phyloP scores from a whole-genome alignment of 192 early-diverging fungal species.

The Thoreauomyces humboldtii region DNA sequence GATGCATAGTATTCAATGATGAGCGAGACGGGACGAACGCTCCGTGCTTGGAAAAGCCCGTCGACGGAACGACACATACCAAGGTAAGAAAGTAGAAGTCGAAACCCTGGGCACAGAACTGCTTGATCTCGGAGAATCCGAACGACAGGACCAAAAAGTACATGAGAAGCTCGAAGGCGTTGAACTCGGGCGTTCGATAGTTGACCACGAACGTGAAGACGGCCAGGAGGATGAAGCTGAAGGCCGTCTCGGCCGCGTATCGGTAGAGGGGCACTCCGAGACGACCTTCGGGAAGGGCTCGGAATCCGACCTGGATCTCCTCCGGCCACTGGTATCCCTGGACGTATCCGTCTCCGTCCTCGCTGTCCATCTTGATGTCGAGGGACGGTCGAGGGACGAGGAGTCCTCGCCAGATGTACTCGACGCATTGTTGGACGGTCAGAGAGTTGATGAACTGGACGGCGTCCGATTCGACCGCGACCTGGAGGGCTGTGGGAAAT shows the following conservation, averaged over 20 bases:
- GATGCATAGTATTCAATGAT: not conserved
- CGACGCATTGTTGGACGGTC: constrained; percentile 24
- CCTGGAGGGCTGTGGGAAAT: constrained; percentile 7
- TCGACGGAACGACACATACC: constrained; percentile 17
- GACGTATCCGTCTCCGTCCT: constrained; percentile 15
- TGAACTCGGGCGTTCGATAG: constrained; percentile 11
- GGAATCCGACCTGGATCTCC: constrained; percentile 13
- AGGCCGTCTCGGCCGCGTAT: constrained; percentile 26
- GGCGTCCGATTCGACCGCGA: constrained; percentile 22
- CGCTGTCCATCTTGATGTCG: constrained; percentile 10
- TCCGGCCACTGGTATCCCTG: constrained; percentile 11
- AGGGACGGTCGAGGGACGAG: constrained; percentile 15
- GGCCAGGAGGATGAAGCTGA: constrained; percentile 13
- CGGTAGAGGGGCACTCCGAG: constrained; percentile 22
- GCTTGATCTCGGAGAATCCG: constrained; percentile 14
- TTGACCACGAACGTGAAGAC: constrained; percentile 29
- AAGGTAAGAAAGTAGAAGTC: constrained; percentile 26
- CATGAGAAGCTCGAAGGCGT: constrained; percentile 20
- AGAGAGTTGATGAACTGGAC: constrained; percentile 21
- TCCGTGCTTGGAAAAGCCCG: too few relatives aligned
- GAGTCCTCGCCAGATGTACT: constrained; percentile 26
- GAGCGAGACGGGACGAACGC: not conserved
- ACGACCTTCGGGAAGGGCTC: constrained; percentile 19
- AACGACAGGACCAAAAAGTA: constrained; percentile 17
- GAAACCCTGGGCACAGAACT: constrained; percentile 14